A percentile compares a stretch with the other conserved stretches of the same genome.
phyloP scores from a whole-genome alignment of 2,329 filamentous ascomycete species.

The Coleophoma cylindrospora region DNA sequence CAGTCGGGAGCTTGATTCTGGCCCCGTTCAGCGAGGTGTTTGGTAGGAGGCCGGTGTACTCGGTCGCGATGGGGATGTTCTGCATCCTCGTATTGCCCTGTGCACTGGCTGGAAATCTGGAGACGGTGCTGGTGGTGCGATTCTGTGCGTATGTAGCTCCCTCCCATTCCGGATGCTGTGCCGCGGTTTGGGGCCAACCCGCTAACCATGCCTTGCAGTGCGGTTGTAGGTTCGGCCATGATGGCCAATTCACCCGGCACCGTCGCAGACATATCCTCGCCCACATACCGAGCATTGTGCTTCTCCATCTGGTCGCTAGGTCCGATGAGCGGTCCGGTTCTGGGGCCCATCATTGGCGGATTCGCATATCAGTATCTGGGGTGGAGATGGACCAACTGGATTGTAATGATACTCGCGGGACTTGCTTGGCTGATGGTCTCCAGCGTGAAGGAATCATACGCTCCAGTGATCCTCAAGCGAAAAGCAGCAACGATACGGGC shows the following conservation, averaged over 20 bases:
- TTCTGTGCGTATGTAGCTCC: conserved; percentile 57
- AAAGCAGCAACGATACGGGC: conserved; percentile 61
- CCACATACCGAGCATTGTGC: conserved; percentile 74
- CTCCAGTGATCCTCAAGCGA: conserved; percentile 62
- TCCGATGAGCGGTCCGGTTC: conserved; percentile 57
- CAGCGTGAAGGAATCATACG: conserved; percentile 70
- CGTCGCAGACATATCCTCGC: conserved; percentile 73
- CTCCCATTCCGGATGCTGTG: not conserved
- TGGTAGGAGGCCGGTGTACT: conserved; percentile 64
- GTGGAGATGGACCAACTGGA: conserved; percentile 87
- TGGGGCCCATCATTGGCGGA: conserved; percentile 66
- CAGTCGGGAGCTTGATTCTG: conserved; percentile 64
- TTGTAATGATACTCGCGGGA: conserved; percentile 67
- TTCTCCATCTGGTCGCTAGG: conserved; percentile 82
- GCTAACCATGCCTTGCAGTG: conserved; percentile 31
- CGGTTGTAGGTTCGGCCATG: conserved; percentile 72
- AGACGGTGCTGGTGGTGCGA: conserved; percentile 63
- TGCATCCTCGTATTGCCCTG: conserved; percentile 67
- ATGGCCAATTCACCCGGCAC: conserved; percentile 79
- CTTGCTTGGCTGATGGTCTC: conserved; percentile 53
- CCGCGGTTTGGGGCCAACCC: not conserved
- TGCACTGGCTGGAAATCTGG: conserved; percentile 62
- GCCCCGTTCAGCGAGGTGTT: conserved; percentile 71
- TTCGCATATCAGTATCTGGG: conserved; percentile 74
- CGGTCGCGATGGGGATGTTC: conserved; percentile 60